Evolutionary conservation across 345 rosid species (phyloP).

Genomic region (Syzygium grande): DNA sequence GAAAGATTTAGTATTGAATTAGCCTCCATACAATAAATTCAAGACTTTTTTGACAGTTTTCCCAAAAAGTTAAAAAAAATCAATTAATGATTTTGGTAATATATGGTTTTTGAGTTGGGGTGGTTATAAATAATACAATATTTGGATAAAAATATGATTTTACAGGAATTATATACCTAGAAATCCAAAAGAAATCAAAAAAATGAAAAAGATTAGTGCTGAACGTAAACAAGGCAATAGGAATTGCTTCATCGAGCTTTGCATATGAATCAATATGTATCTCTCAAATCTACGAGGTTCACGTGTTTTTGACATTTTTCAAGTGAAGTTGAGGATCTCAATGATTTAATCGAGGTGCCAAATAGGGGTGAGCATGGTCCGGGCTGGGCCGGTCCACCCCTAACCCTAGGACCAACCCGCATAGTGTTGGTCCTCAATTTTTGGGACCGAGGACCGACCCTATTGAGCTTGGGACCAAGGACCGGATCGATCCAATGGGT

Average conservation of each 20-base stretch:
- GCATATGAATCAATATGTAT: not conserved
- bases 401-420: no score
- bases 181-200: not conserved
- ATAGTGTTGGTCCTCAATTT: no score
- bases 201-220: not conserved
- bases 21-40: no score
- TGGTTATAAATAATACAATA: not conserved
- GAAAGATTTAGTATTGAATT: no score
- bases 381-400: no score
- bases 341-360: accelerated
- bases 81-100: not conserved
- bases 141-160: not conserved
- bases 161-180: accelerated
- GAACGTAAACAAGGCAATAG: accelerated
- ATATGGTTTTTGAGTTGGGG: not conserved
- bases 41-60: no score
- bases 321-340: not conserved
- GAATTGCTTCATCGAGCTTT: not conserved
- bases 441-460: no score
- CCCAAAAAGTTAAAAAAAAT: not conserved
- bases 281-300: accelerated
- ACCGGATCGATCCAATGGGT: no score
- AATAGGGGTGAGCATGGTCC: no score
- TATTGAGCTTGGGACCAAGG: no score
- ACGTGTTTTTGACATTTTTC: not conserved